Percentiles rank a stretch among this genome's conserved stretches.
Evolutionary conservation across 768 basidiomycete species (phyloP).

Genomic region (Austroboletus eburneus): DNA sequence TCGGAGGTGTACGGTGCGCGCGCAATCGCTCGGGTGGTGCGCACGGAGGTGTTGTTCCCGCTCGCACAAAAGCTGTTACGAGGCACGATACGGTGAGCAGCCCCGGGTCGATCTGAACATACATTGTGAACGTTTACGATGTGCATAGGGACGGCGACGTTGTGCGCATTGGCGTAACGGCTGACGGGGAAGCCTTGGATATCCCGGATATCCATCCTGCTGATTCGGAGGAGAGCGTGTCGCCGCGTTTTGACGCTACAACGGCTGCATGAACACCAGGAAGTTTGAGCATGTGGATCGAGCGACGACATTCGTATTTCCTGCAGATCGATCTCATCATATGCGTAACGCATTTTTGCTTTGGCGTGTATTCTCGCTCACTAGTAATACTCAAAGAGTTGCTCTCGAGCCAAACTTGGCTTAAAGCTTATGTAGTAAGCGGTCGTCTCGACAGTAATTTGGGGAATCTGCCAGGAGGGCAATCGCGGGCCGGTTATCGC

Average conservation of each 20-base stretch:
- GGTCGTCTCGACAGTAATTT: too few relatives aligned
- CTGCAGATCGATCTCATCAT: too few relatives aligned
- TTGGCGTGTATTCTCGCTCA: too few relatives aligned
- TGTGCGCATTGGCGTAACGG: conserved; percentile 49
- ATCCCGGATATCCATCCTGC: conserved; percentile 61
- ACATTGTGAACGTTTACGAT: neutral
- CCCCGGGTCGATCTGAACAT: neutral
- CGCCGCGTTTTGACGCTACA: neutral
- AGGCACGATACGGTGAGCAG: conserved; percentile 67
- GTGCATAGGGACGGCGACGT: conserved; percentile 54
- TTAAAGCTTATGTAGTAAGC: too few relatives aligned
- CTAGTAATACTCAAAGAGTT: too few relatives aligned
- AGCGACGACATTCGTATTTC: too few relatives aligned
- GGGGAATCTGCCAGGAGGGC: too few relatives aligned
- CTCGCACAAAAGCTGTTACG: conserved; percentile 75
- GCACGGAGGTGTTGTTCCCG: conserved; percentile 77
- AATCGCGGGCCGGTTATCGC: too few relatives aligned
- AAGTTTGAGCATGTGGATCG: too few relatives aligned
- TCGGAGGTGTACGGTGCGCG: conserved; percentile 85
- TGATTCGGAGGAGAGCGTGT: conserved; percentile 31
- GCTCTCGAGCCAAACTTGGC: too few relatives aligned
- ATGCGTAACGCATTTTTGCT: too few relatives aligned
- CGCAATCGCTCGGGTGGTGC: conserved; percentile 82
- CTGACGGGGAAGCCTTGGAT: conserved; percentile 41
- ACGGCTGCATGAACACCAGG: too few relatives aligned